phyloP scores from a whole-genome alignment of 106 monocot genomes.

The Apostasia ramifera region DNA sequence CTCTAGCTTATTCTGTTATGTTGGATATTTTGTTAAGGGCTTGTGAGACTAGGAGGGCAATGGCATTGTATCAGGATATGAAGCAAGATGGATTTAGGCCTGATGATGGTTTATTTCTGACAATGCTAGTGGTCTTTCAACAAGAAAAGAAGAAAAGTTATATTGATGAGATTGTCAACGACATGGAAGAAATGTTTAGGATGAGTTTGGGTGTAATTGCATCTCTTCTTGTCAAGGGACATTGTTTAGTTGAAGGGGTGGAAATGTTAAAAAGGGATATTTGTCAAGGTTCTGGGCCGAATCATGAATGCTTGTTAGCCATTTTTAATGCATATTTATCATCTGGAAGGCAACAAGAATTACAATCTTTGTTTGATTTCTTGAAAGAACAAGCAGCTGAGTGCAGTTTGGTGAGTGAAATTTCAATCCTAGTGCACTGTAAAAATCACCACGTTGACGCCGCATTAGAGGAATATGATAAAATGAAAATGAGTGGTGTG shows the following conservation, averaged over 20 bases:
- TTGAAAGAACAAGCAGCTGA: constrained; percentile 36
- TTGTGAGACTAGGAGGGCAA: constrained; percentile 47
- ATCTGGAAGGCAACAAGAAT: constrained; percentile 41
- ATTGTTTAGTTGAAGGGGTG: constrained; percentile 49
- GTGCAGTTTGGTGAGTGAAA: constrained; percentile 40
- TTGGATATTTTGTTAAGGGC: constrained; percentile 57
- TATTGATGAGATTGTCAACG: constrained; percentile 53
- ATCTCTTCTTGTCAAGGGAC: constrained; percentile 54
- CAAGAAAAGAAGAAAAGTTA: constrained; percentile 29
- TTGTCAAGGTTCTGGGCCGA: constrained; percentile 41
- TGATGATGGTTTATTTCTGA: constrained; percentile 56
- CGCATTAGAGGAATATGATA: constrained; percentile 69
- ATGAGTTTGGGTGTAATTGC: constrained; percentile 48
- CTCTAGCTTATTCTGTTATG: constrained; percentile 72
- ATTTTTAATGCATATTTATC: constrained; percentile 47
- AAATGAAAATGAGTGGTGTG: constrained; percentile 17
- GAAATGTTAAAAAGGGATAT: constrained; percentile 65
- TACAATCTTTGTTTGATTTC: constrained; percentile 48
- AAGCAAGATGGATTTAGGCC: constrained; percentile 52
- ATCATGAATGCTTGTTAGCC: constrained; percentile 38
- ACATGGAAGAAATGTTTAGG: constrained; percentile 50
- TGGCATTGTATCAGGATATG: constrained; percentile 67
- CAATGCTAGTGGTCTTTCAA: constrained; percentile 38
- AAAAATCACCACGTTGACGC: constrained; percentile 29
- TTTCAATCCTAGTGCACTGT: constrained; percentile 58